Base-by-base conservation (phyloP, 306 rosid species). In the Cucurbita ficifolia region DNA sequence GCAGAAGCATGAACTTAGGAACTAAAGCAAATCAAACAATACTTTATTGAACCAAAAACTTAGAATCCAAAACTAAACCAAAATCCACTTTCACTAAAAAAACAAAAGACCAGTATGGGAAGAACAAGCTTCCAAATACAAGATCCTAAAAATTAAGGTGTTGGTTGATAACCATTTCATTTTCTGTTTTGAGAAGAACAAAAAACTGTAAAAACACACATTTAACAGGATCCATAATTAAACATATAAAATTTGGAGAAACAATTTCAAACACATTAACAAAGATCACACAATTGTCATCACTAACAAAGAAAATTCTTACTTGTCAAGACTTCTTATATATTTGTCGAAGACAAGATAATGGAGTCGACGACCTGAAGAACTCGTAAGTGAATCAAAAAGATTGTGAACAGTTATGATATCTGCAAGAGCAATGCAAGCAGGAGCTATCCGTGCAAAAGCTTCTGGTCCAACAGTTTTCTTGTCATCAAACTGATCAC, bases 371-470 rank as follows among this genome's bases (percentile, higher is more conserved):
- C 74, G 80, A 13, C 86, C 83, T 5, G 96, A 80, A 79, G 92
- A 74, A 60, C 76, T 77, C 8, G 97, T 87, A 49, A 94, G 92
- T 8, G 94, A 87, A 52, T 87, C 83, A 74, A 87, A 94, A 74
- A 94, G 92, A 77, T 90, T 94, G 81, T 86, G 87, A 67, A 83
- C 89, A 29, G 94, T 90, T 70, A 90, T 88, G 61, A 90, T 71
- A 81, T 94, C 97, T 43, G 97, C 96, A 73, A 94, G 80, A 75
- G 81, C 76, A 81, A 81, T 76, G 83, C 90, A 87, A 14, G 84
- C 90, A 75, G 95, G 89, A 79, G 98, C 94, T 81, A 94, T 90
- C 56, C 98, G 86, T 14, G 92, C 87, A 82, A 94, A 94, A 77
- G 98, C 97, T 79, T 90, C 90, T 14, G 52, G 67, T 59, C 98